Evolutionary conservation across 768 basidiomycete genomes (phyloP).

Genomic region (Mycena epipterygia): DNA sequence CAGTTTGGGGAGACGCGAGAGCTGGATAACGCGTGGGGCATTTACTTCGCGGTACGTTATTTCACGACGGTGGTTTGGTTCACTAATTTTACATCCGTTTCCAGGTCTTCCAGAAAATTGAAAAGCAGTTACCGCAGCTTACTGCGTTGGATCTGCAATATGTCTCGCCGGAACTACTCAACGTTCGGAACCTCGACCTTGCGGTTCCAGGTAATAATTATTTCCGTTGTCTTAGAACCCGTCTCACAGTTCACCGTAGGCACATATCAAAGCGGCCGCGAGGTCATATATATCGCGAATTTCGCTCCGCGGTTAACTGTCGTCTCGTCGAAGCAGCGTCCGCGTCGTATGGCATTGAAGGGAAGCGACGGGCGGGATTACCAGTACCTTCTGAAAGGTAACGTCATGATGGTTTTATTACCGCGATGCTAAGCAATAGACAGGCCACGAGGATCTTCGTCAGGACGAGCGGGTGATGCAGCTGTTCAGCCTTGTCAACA

Average conservation of each 20-base stretch:
- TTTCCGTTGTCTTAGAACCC: not conserved
- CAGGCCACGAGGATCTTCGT: constrained; percentile 98
- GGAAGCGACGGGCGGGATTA: constrained; percentile 96
- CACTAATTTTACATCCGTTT: not conserved
- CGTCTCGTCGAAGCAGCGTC: constrained; percentile 97
- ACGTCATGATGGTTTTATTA: not conserved
- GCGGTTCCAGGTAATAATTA: constrained; percentile 87
- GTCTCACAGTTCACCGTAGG: constrained; percentile 57
- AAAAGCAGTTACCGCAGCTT: constrained; percentile 95
- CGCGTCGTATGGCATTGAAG: constrained; percentile 86
- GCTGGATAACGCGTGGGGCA: constrained; percentile 98
- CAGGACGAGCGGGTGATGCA: constrained; percentile 99
- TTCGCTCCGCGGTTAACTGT: constrained; percentile 93
- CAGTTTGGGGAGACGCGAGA: constrained; percentile 90
- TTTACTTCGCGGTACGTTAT: constrained; percentile 88
- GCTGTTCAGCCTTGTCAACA: constrained; percentile 96
- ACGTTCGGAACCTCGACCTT: constrained; percentile 91
- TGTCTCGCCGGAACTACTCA: constrained; percentile 92
- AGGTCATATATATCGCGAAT: constrained; percentile 84
- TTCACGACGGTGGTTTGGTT: not conserved
- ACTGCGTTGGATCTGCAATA: constrained; percentile 96
- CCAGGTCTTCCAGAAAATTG: constrained; percentile 97
- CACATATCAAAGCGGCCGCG: constrained; percentile 91
- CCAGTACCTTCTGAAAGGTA: constrained; percentile 92
- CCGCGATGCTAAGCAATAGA: not conserved